Conservation (phyloP, 2,329 filamentous ascomycete genomes). For the Fusarium paranaense region DNA sequence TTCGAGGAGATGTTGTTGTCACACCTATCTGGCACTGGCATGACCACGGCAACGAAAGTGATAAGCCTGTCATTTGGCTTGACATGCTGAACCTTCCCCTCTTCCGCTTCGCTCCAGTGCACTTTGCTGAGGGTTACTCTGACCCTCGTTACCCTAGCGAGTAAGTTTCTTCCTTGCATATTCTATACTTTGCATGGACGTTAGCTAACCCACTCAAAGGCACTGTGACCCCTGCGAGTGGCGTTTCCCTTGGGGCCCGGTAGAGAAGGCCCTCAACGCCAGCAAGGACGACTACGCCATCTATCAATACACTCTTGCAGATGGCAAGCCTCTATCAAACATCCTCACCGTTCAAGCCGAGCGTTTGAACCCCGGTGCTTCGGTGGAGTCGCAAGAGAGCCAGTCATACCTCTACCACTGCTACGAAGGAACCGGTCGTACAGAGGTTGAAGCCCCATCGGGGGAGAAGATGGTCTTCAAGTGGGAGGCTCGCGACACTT, state of each 20-base stretch:
- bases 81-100: conserved; percentile 66
- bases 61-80: conserved; percentile 67
- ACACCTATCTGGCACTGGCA: conserved; percentile 71
- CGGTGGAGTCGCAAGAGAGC: conserved; percentile 56
- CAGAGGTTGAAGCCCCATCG: conserved; percentile 50
- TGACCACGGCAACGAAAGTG: conserved; percentile 69
- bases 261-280: conserved; percentile 54
- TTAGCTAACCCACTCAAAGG: conserved; percentile 2
- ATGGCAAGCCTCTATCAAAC: conserved; percentile 52
- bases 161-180: conserved; percentile 28
- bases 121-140: conserved; percentile 65
- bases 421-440: conserved; percentile 58
- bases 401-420: conserved; percentile 66
- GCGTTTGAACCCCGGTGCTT: conserved; percentile 54
- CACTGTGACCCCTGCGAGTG: conserved; percentile 53
- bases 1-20: conserved; percentile 66
- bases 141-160: conserved; percentile 61
- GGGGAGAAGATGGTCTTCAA: conserved; percentile 49
- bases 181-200: not conserved
- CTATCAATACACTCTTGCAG: conserved; percentile 51
- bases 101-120: conserved; percentile 62
- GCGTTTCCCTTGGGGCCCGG: conserved; percentile 57
- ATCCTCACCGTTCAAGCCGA: conserved; percentile 63
- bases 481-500: conserved; percentile 64
- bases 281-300: conserved; percentile 43